A percentile compares a stretch with the other conserved stretches of the same genome.
These are phyloP conservation scores for Helminthosporium solani DNA, from an alignment of 2,329 filamentous ascomycete genomes.

Conservation along the genomic window DNA sequence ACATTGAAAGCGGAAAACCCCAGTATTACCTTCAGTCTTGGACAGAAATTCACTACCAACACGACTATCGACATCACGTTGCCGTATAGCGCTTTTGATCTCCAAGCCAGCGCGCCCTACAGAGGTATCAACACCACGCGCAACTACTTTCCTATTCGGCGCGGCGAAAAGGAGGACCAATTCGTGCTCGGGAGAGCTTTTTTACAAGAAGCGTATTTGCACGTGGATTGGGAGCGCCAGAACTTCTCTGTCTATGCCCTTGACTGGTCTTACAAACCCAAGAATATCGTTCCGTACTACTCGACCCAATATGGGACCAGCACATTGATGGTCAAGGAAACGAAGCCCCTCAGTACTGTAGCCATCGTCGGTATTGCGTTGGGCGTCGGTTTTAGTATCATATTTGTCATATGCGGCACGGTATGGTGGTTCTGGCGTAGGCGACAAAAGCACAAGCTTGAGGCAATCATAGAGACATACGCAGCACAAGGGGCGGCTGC, in stretches of 20 bases:
- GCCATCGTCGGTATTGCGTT: conserved; percentile 49
- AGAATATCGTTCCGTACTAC: conserved; percentile 36
- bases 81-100: conserved; percentile 53
- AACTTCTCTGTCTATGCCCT: conserved; percentile 50
- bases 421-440: conserved; percentile 39
- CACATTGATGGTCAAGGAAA: conserved; percentile 1
- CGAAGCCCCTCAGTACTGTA: conserved; percentile 26
- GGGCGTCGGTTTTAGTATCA: conserved; percentile 38
- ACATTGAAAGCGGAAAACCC: conserved; percentile 48
- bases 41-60: conserved; percentile 34
- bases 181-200: conserved; percentile 68
- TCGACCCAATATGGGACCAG: conserved; percentile 26
- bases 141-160: conserved; percentile 66
- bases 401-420: conserved; percentile 33
- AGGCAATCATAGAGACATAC: conserved; percentile 25
- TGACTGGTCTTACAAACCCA: conserved; percentile 31
- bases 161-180: conserved; percentile 54
- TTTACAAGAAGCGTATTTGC: conserved; percentile 64
- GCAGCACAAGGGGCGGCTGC: conserved; percentile 24
- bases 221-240: conserved; percentile 51
- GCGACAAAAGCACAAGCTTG: conserved; percentile 22
- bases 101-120: conserved; percentile 51
- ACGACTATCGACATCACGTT: conserved; percentile 48
- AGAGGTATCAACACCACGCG: conserved; percentile 60
- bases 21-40: conserved; percentile 48